These are phyloP conservation scores for Paraconiothyrium sp. DNA, from an alignment of 2,329 filamentous ascomycete genomes.

Conservation along the genomic window DNA sequence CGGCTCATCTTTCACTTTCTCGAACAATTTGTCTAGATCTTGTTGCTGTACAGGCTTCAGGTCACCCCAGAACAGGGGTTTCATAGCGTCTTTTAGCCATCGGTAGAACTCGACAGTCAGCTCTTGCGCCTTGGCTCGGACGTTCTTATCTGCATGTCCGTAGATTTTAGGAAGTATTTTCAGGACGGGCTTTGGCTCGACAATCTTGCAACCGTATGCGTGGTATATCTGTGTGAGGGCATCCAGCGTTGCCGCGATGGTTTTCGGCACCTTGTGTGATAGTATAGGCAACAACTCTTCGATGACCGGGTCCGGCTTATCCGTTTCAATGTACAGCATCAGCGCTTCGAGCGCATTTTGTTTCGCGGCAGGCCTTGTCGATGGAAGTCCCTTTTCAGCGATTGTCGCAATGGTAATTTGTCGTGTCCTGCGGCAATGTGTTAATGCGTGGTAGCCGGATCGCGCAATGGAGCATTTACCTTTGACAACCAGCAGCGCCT, in stretches of 20 bases:
- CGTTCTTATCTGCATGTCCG: constrained; percentile 97
- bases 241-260: constrained; percentile 78
- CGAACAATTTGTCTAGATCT: constrained; percentile 92
- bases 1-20: constrained; percentile 88
- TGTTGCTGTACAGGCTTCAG: constrained; percentile 94
- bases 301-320: constrained; percentile 83
- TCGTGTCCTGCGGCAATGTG: constrained; percentile 68
- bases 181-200: constrained; percentile 90
- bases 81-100: constrained; percentile 98
- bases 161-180: constrained; percentile 91
- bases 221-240: constrained; percentile 87
- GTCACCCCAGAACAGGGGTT: constrained; percentile 96
- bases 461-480: constrained; percentile 55
- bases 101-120: constrained; percentile 93
- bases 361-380: constrained; percentile 88
- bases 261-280: constrained; percentile 89
- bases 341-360: constrained; percentile 85
- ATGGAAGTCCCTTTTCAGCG: constrained; percentile 89
- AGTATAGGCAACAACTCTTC: constrained; percentile 88
- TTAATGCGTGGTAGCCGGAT: constrained; percentile 7
- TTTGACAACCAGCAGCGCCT: constrained; percentile 78
- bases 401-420: constrained; percentile 78
- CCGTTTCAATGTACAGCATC: constrained; percentile 88
- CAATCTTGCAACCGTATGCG: constrained; percentile 92
- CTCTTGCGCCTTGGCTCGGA: constrained; percentile 90